Percentiles rank a stretch among this genome's conserved stretches.
These are phyloP conservation scores for Clonostachys byssicola DNA, from an alignment of 2,329 filamentous ascomycete genomes.

Conservation along the genomic window DNA sequence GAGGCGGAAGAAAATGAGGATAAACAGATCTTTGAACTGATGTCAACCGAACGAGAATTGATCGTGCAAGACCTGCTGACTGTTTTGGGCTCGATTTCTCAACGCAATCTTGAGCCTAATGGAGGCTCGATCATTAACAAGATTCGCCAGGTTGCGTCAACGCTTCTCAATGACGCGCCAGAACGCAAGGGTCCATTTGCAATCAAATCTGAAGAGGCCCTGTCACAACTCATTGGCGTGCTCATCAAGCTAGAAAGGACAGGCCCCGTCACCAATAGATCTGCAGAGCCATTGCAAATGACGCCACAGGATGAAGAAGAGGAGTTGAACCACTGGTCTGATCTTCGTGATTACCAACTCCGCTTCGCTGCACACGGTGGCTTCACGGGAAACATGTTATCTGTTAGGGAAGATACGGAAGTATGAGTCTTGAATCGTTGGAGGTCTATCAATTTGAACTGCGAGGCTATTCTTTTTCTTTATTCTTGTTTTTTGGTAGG, in stretches of 20 bases:
- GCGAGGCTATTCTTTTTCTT: too few species aligned
- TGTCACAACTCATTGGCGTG: conserved; percentile 70
- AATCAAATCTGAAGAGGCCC: conserved; percentile 62
- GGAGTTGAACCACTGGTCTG: conserved; percentile 74
- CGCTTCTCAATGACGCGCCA: conserved; percentile 59
- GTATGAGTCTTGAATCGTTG: too few species aligned
- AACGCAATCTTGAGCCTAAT: conserved; percentile 79
- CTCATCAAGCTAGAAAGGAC: conserved; percentile 70
- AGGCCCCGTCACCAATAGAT: conserved; percentile 24
- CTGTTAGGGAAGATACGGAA: too few species aligned
- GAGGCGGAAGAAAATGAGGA: conserved; percentile 32
- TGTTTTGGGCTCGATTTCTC: conserved; percentile 72
- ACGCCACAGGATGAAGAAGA: conserved; percentile 65
- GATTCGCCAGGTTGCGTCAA: conserved; percentile 79
- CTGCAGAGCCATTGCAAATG: conserved; percentile 28
- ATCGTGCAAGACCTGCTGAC: conserved; percentile 76
- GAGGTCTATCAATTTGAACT: too few species aligned
- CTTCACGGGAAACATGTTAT: conserved; percentile 22
- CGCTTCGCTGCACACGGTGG: conserved; percentile 56
- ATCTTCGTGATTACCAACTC: conserved; percentile 72
- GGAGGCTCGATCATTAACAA: conserved; percentile 69
- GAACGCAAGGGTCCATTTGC: conserved; percentile 47
- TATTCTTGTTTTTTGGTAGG: too few species aligned
- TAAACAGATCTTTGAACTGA: conserved; percentile 53
- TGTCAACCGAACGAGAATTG: conserved; percentile 73